Evolutionary conservation across 805 yeast species (phyloP).

Genomic region (Yueomyces sp.): DNA sequence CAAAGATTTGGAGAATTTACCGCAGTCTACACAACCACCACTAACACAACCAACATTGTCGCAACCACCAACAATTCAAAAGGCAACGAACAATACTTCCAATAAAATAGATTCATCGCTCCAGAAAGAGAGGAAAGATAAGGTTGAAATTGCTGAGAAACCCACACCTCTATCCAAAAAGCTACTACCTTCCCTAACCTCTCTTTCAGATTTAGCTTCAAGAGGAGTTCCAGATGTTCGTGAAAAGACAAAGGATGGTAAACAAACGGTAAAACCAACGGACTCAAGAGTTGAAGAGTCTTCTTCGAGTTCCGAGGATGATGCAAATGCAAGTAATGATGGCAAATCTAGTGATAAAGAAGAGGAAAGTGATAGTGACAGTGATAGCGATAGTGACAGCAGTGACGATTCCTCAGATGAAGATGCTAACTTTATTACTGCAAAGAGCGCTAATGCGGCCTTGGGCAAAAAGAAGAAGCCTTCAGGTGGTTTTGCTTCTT

Average conservation of each 20-base stretch:
- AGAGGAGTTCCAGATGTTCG: constrained; percentile 58
- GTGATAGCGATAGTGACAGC: constrained; percentile 1
- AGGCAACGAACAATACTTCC: neutral
- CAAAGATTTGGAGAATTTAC: constrained; percentile 6
- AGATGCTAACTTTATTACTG: constrained; percentile 25
- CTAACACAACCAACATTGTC: constrained; percentile 3
- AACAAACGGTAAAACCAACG: neutral
- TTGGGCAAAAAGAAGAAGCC: constrained; percentile 18
- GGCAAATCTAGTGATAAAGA: neutral
- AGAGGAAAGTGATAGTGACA: constrained; percentile 8
- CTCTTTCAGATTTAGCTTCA: constrained; percentile 46
- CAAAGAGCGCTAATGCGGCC: constrained; percentile 28
- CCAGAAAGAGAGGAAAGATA: constrained; percentile 1
- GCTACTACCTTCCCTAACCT: constrained; percentile 31
- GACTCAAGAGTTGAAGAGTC: neutral
- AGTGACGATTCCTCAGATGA: constrained; percentile 2
- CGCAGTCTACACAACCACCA: constrained; percentile 12
- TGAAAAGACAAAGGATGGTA: constrained; percentile 22
- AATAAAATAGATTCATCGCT: constrained; percentile 1
- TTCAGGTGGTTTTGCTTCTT: constrained; percentile 30
- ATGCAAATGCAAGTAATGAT: neutral
- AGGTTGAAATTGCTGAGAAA: constrained; percentile 1
- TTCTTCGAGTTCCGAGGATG: neutral
- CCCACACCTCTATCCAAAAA: constrained; percentile 15
- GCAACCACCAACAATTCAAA: constrained; percentile 1